Evolutionary conservation across 1,284 basidiomycete genomes (phyloP).

Genomic region (Ceratobasidium sp.): DNA sequence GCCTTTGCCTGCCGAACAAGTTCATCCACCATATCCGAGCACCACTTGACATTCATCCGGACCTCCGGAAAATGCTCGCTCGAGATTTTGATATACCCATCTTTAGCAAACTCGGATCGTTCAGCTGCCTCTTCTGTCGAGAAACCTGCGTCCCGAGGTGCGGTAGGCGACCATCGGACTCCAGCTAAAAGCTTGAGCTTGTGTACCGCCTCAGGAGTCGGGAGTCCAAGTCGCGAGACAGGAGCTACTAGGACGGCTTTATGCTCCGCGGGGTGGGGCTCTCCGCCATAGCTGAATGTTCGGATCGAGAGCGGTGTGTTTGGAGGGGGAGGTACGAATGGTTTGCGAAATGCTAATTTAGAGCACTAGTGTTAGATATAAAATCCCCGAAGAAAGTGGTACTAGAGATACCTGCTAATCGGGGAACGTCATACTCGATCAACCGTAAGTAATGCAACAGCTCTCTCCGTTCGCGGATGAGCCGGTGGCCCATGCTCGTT

Average conservation of each 20-base stretch:
- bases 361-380: constrained; percentile 22
- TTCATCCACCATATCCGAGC: constrained; percentile 81
- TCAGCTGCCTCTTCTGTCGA: constrained; percentile 56
- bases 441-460: constrained; percentile 80
- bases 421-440: constrained; percentile 87
- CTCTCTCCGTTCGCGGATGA: constrained; percentile 78
- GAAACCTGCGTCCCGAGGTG: constrained; percentile 76
- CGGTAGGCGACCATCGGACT: constrained; percentile 81
- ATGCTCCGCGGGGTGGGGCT: constrained; percentile 73
- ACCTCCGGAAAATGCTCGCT: constrained; percentile 85
- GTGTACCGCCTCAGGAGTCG: constrained; percentile 72
- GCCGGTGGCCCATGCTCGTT: constrained; percentile 75
- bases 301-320: constrained; percentile 75
- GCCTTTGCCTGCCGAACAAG: constrained; percentile 85
- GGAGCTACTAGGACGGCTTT: constrained; percentile 82
- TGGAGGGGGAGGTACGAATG: constrained; percentile 75
- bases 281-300: constrained; percentile 81
- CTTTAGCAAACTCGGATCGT: constrained; percentile 49
- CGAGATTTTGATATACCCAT: constrained; percentile 88
- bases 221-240: constrained; percentile 78
- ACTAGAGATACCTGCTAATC: constrained; percentile 77
- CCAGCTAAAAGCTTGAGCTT: constrained; percentile 88
- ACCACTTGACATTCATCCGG: constrained; percentile 89
- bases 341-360: constrained; percentile 77
- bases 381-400: constrained; percentile 6